Base-by-base conservation (phyloP, 441 rosid genomes). In the Gossypium lobatum region DNA sequence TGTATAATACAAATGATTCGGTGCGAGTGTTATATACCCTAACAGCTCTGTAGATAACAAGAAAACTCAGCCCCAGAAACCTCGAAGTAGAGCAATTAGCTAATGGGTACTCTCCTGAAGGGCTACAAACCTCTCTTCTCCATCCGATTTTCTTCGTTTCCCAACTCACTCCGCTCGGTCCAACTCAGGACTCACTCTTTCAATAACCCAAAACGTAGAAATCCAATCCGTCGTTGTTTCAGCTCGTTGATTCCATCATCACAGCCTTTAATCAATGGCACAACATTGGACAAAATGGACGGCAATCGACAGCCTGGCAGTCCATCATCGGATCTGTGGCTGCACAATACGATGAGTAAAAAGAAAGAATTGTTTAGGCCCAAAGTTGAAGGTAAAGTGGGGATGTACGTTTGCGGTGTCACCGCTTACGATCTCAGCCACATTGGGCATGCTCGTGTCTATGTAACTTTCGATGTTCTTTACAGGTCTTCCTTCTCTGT, bases 361-460 rank as follows among this genome's bases (percentile, higher is more conserved):
- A 84, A 86, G 79, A 95, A 84, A 50, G 96, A 90, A 86, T 17
- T 82, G 59, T 90, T 95, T 72, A 88, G 71, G 77, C 91, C 97
- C 53, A 87, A 88, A 77, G 78, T 77, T 14, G 91, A 89, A 13
- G 96, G 93, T 10, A 86, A 87, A 81, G 95, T 90, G 26, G 98
- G 98, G 71, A 91, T 95, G 97, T 95, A 95, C 67, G 96, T 95
- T 65, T 95, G 98, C 34, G 98, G 99, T n/a, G 93, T 95, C 62
- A 95, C 99, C 0, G 92, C 97, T 37, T 95, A 93, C 34, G 99
- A 95, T 75, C 88, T 93, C 54, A 95, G 99, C 85, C 98, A 95
- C 81, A 83, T 91, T 71, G 99, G 98, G 11, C 98, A 93, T 71
- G 97, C 95, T 37, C 95, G 98, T 45, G 99, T 88, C 53, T 89